These are phyloP conservation scores for Pogostemon cablin DNA, from an alignment of 257 asterid species.

Conservation along the genomic window DNA sequence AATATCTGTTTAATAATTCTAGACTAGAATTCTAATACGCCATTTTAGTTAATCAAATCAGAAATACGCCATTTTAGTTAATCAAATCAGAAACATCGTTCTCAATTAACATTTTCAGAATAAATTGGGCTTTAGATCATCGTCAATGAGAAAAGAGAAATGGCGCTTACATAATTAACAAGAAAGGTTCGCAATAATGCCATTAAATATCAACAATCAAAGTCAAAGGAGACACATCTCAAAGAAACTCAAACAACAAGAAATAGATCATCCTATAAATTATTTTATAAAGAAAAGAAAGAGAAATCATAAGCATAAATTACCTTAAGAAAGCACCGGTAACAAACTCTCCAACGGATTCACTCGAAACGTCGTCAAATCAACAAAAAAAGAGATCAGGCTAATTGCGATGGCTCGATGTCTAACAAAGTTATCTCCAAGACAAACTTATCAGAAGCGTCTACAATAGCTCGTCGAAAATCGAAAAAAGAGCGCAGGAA, in stretches of 20 bases:
- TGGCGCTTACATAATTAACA: not conserved
- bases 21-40: not conserved
- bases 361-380: constrained; percentile 26
- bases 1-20: not conserved
- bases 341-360: constrained; percentile 22
- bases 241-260: not conserved
- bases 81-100: constrained; percentile 4
- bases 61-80: constrained; percentile 3
- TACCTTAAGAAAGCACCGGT: constrained; percentile 32
- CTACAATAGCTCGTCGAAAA: constrained; percentile 33
- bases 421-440: constrained; percentile 24
- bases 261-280: constrained; percentile 1
- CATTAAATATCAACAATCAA: constrained; percentile 1
- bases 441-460: constrained; percentile 28
- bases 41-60: constrained; percentile 20
- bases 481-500: constrained; percentile 28
- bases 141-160: not conserved
- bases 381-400: constrained; percentile 25
- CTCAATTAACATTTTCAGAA: not conserved
- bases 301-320: not conserved
- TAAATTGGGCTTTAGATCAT: not conserved
- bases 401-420: constrained; percentile 28
- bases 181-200: not conserved
- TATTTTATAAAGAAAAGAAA: not conserved
- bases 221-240: not conserved